These are phyloP conservation scores for Microbotryum silenes-acaulis DNA, from an alignment of 1,284 basidiomycete genomes.

Conservation along the genomic window DNA sequence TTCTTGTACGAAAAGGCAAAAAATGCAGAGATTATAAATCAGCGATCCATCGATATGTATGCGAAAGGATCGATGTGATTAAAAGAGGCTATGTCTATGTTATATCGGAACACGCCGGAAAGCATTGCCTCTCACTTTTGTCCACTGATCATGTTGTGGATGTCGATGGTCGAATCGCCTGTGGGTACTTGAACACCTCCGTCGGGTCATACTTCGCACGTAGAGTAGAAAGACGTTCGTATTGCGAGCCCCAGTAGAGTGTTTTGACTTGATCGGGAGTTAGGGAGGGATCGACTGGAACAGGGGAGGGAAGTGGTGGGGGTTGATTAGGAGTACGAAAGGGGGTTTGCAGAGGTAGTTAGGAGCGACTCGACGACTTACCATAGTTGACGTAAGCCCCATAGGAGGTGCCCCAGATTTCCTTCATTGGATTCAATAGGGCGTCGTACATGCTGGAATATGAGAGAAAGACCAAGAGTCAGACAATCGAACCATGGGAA, in stretches of 20 bases:
- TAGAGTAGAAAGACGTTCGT: conserved; percentile 14
- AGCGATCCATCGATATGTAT: too few species aligned
- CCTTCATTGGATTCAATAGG: conserved; percentile 20
- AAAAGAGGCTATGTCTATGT: too few species aligned
- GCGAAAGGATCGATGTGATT: too few species aligned
- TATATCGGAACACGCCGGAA: too few species aligned
- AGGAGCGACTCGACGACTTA: background rate
- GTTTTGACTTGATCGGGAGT: conserved; percentile 4
- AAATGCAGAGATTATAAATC: too few species aligned
- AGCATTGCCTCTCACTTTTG: too few species aligned
- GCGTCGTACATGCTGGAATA: conserved; percentile 17
- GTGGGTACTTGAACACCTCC: conserved; percentile 16
- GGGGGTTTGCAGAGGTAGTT: background rate
- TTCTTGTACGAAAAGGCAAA: too few species aligned
- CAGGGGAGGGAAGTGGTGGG: background rate
- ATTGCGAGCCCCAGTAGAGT: conserved; percentile 29
- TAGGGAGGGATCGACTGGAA: conserved; percentile 22
- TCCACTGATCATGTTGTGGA: too few species aligned
- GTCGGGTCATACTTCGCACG: conserved; percentile 17
- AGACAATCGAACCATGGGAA: background rate
- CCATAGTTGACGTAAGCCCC: conserved; percentile 27
- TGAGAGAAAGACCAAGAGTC: background rate
- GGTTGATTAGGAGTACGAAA: background rate
- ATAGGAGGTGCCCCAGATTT: background rate
- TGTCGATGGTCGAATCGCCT: conserved; percentile 15